phyloP scores from a whole-genome alignment of 352 stramenopile species.

The Phytopythium sindhum region DNA sequence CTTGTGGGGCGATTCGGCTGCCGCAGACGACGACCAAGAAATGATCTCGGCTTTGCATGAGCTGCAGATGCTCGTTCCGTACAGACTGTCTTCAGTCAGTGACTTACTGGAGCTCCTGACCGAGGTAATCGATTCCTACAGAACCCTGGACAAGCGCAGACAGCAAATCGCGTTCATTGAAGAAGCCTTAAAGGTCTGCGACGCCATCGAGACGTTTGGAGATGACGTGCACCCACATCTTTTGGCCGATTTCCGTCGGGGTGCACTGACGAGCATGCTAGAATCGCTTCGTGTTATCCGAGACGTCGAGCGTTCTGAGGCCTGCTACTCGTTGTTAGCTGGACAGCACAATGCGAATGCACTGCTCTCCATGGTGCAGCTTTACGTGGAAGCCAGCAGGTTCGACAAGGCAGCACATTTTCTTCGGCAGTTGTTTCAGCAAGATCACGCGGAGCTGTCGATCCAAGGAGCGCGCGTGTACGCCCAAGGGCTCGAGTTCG shows the following conservation, averaged over 20 bases:
- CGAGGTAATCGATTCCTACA: constrained; percentile 51
- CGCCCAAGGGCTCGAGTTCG: constrained; percentile 40
- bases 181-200: constrained; percentile 56
- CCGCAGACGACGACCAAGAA: constrained; percentile 12
- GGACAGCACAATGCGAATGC: constrained; percentile 6
- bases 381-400: not conserved
- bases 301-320: constrained; percentile 59
- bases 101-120: constrained; percentile 46
- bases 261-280: constrained; percentile 44
- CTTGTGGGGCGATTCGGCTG: constrained; percentile 12
- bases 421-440: not conserved
- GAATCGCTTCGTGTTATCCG: constrained; percentile 36
- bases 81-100: constrained; percentile 40
- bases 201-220: constrained; percentile 35
- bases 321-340: constrained; percentile 51
- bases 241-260: constrained; percentile 35
- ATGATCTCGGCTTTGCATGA: constrained; percentile 61
- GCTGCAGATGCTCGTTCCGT: constrained; percentile 70
- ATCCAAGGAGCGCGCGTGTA: constrained; percentile 22
- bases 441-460: not conserved
- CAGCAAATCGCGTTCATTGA: constrained; percentile 47
- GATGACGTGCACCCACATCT: constrained; percentile 23
- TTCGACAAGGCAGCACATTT: not conserved
- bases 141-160: constrained; percentile 22
- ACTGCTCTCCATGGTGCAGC: not conserved